Conservation (phyloP, 2,329 filamentous ascomycete genomes). For the Colletotrichum neosansevieriae region DNA sequence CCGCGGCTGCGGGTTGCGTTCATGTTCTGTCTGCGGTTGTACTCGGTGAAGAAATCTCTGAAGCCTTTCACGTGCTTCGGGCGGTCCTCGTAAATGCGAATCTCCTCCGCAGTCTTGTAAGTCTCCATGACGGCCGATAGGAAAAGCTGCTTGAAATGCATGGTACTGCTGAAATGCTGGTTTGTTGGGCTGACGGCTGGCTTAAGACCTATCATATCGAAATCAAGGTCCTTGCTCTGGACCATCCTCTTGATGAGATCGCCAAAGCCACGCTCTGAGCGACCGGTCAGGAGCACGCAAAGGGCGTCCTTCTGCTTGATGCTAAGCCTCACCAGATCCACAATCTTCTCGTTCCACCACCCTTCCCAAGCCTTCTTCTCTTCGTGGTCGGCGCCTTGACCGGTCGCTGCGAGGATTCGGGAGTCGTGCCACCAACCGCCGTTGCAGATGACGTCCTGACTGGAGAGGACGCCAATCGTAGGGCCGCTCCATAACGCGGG, state of each 20-base stretch:
- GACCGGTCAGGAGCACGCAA: slow-evolving; percentile 88
- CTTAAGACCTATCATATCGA: slow-evolving; percentile 91
- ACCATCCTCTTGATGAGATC: slow-evolving; percentile 86
- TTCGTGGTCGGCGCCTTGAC: slow-evolving; percentile 84
- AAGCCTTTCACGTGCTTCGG: slow-evolving; percentile 81
- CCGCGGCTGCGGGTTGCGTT: slow-evolving; percentile 64
- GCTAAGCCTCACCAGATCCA: slow-evolving; percentile 82
- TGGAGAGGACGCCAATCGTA: slow-evolving; percentile 82
- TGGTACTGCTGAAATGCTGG: slow-evolving; percentile 83
- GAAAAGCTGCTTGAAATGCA: slow-evolving; percentile 92
- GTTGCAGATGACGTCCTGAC: slow-evolving; percentile 80
- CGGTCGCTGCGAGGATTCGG: slow-evolving; percentile 86
- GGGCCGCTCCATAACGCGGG: slow-evolving; percentile 84
- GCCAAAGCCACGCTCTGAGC: slow-evolving; percentile 81
- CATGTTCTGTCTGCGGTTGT: slow-evolving; percentile 71
- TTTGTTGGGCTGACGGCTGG: slow-evolving; percentile 84
- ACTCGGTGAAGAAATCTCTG: slow-evolving; percentile 82
- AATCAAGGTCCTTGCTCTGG: slow-evolving; percentile 80
- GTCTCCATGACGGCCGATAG: slow-evolving; percentile 86
- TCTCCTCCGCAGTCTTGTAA: slow-evolving; percentile 84
- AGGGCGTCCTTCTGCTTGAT: slow-evolving; percentile 87
- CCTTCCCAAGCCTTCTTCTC: slow-evolving; percentile 88
- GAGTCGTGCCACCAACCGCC: slow-evolving; percentile 99
- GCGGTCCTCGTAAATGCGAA: slow-evolving; percentile 79
- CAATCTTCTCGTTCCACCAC: slow-evolving; percentile 97